Base-by-base conservation (phyloP, 2,329 filamentous ascomycete species). In the Aureobasidium pullulans region DNA sequence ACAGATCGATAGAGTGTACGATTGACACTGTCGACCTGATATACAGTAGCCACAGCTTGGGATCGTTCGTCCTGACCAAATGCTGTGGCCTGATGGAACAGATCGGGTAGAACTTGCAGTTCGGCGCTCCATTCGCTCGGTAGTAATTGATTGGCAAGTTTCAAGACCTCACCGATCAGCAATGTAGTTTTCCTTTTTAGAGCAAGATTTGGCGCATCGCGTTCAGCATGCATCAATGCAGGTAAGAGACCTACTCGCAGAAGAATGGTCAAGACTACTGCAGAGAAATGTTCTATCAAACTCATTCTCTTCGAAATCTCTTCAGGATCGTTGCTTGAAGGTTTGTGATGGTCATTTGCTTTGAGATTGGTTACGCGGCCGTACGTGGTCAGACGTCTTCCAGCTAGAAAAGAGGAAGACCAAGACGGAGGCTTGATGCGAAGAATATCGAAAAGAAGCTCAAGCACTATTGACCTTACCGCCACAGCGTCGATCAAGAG, bases 11-110 rank as follows among this genome's bases (percentile, higher is more conserved):
- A 95, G 13, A 99, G 76, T 0, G 92, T 97, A 63, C 90, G 85
- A 71, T 93, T 99, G 65, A 99, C 91, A 70, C 93, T 96, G 75
- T 96, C 96, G 57, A 99, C 96, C 70, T 97, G 94, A 68, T 97
- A 99, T 11, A 99, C 90, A 16, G 95, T 95, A 7, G 90, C 87
- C 7, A 90, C 92, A 6, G 93, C 90, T 60, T 88, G 80, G 65
- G 92, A 92, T 58, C 90, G 86, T 28, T 85, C 81, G 32, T 92
- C 84, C 19, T 84, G 79, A 23, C 83, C 78, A 66, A 92, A 90
- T 36, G 85, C 81, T 1, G 89, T 81, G 4, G 92, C 90, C 0
- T 86, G 84, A 6, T 86, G 81, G 67, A 99, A 88, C 1, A 97
- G 79, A 62, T 93, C 87, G 0, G 94, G 94, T 16, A 99, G 81